phyloP scores from a whole-genome alignment of 108 stramenopile species.

The Skeletonema tropicum region DNA sequence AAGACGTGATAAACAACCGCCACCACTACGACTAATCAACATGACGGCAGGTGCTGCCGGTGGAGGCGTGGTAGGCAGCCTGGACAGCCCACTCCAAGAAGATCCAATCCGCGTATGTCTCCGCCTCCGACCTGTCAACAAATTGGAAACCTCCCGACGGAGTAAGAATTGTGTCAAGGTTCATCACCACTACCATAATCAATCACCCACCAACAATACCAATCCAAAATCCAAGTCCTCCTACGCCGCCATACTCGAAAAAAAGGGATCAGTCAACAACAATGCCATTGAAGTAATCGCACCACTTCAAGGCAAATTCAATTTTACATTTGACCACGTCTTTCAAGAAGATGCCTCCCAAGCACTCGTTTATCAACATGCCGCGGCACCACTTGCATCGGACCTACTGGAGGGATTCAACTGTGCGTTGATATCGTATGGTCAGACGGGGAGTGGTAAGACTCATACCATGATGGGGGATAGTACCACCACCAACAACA shows the following conservation, averaged over 20 bases:
- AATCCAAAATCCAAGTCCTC: not conserved
- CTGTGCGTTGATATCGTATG: conserved; percentile 47
- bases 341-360: conserved; percentile 27
- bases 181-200: not conserved
- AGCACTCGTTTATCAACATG: conserved; percentile 19
- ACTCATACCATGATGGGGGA: conserved; percentile 60
- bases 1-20: not conserved
- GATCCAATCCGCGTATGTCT: conserved; percentile 64
- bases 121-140: conserved; percentile 73
- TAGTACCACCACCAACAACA: not conserved
- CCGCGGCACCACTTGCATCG: conserved; percentile 35
- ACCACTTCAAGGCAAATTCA: conserved; percentile 60
- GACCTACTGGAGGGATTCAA: conserved; percentile 50
- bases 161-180: conserved; percentile 61
- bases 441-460: conserved; percentile 55
- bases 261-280: not conserved
- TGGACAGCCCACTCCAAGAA: conserved; percentile 39
- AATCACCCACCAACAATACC: not conserved
- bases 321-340: conserved; percentile 63
- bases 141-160: conserved; percentile 68
- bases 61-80: not conserved
- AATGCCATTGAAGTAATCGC: conserved; percentile 62
- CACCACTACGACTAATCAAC: not conserved
- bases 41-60: not conserved
- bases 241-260: not conserved